Evolutionary conservation across 805 yeast genomes (phyloP).

Genomic region (Ogataea nitratoaversa): DNA sequence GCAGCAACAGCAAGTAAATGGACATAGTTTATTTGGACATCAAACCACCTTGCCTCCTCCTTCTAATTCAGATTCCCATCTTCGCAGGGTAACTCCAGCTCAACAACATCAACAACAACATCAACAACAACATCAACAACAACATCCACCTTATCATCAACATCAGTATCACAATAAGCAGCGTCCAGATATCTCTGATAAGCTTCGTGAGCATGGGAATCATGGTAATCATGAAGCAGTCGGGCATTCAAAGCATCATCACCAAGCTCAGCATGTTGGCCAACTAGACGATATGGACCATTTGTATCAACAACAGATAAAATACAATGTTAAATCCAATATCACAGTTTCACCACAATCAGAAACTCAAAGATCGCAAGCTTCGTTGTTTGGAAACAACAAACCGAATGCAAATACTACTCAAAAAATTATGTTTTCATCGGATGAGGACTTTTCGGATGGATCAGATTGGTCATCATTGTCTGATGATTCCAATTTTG

Average conservation of each 20-base stretch:
- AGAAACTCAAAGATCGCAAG: conserved; percentile 23
- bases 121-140: background rate
- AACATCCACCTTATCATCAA: background rate
- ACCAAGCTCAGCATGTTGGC: background rate
- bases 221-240: background rate
- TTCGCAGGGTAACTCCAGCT: background rate
- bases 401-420: conserved; percentile 2
- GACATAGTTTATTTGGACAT: conserved; percentile 4
- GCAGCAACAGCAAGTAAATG: background rate
- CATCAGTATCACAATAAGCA: background rate
- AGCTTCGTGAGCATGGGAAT: background rate
- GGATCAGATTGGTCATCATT: conserved; percentile 41
- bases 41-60: no score
- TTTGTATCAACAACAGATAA: conserved; percentile 9
- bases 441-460: conserved; percentile 38
- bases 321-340: conserved; percentile 6
- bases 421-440: conserved; percentile 29
- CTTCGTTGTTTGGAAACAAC: conserved; percentile 24
- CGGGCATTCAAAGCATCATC: conserved; percentile 1
- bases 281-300: conserved; percentile 3
- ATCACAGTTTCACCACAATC: conserved; percentile 15
- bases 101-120: background rate
- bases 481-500: conserved; percentile 34
- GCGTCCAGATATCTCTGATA: background rate
- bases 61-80: background rate